Base-by-base conservation (phyloP, 2,329 filamentous ascomycete genomes). In the Talaromyces pinophilus region DNA sequence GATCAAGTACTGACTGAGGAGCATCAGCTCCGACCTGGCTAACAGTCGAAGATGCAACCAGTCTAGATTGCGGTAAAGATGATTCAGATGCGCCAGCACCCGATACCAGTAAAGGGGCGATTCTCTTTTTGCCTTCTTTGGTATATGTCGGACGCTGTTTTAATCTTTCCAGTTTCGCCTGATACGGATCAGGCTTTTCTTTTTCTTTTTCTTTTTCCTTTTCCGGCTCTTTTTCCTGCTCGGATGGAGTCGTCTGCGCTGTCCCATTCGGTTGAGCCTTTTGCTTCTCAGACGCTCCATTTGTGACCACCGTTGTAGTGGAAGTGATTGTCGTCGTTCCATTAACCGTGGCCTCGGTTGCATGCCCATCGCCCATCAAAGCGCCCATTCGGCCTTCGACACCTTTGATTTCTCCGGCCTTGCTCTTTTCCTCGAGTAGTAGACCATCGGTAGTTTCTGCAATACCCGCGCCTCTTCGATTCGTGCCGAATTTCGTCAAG, bases 361-460 rank as follows among this genome's bases (percentile, higher is more conserved):
- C 81, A 62, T 84, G 84, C 19, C 86, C 85, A 74, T 97, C 93
- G 5, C 94, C 94, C 95, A 99, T 99, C 44, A 99, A 81, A n/a
- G 94, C 94, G 13, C 95, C 95, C 95, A 99, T 99, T 70, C 94
- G 88, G 1, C 93, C 95, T 79, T 99, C 92, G 0, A 94, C 93
- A 5, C 91, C 93, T 70, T 90, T 92, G 38, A 94, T 86, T 76
- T 99, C 95, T 25, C 91, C 94, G 52, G 90, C 93, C 75, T 96
- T 97, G 80, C 93, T 97, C 76, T 90, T 90, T 72, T 96, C 93
- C 79, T 99, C 95, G 0, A 99, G 81, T 44, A 92, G 84, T 52
- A 98, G 80, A 0, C 92, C 92, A 73, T 97, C 92, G 0, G 96
- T 92, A 68, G 96, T 94, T 78, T 99, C 95, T 5, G 95, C 87